A percentile compares a stretch with the other conserved stretches of the same genome.
These are phyloP conservation scores for Aspergillus sp. DNA, from an alignment of 2,329 filamentous ascomycete genomes.

Conservation along the genomic window DNA sequence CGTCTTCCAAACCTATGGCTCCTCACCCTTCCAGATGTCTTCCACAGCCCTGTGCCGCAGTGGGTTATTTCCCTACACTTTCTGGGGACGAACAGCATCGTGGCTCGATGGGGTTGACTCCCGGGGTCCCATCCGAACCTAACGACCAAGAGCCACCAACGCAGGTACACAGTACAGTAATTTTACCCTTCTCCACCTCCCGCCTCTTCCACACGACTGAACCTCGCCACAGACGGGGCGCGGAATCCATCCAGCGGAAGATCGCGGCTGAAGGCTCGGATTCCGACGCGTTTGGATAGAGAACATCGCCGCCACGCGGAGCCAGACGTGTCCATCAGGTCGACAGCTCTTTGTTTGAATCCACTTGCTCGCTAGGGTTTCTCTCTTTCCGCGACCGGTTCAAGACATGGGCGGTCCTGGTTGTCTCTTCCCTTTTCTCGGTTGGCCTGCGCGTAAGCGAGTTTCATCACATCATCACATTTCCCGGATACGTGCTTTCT, in stretches of 20 bases:
- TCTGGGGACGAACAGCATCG: background rate
- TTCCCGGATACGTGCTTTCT: background rate
- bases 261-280: conserved; percentile 4
- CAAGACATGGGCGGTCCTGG: background rate
- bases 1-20: background rate
- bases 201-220: background rate
- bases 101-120: background rate
- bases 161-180: background rate
- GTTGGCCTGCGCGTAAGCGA: conserved; percentile 6
- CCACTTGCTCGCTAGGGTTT: background rate
- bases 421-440: background rate
- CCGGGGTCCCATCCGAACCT: no score
- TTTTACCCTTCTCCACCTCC: background rate
- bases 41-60: background rate
- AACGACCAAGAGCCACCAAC: background rate
- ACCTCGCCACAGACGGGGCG: conserved; percentile 7
- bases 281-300: background rate
- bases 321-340: background rate
- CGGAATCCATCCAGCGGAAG: conserved; percentile 3
- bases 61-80: background rate
- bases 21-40: background rate
- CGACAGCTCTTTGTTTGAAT: background rate
- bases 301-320: conserved; percentile 3
- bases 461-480: conserved; percentile 7
- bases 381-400: background rate